A percentile compares a stretch with the other conserved stretches of the same genome.
Conservation (phyloP, 306 rosid genomes). For the Pachyrhizus erosus region DNA sequence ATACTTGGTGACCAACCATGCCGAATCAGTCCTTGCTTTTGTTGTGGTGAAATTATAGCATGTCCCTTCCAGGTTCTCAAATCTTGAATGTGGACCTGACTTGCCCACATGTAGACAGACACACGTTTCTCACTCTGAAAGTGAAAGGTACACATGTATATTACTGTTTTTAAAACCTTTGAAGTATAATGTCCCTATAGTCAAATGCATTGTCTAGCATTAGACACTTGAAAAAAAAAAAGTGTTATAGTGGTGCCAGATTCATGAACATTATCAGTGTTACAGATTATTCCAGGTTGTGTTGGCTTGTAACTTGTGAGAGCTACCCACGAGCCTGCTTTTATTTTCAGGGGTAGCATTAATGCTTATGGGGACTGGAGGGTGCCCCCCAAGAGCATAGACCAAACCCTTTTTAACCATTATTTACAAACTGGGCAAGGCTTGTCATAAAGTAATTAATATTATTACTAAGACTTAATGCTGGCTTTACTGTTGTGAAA, state of each 20-base stretch:
- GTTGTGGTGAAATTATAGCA: conserved; percentile 35
- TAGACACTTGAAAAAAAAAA: conserved; percentile 8
- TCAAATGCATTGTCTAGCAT: conserved; percentile 33
- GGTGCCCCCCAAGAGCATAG: conserved; percentile 31
- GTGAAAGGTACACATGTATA: conserved; percentile 30
- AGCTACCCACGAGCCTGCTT: conserved; percentile 7
- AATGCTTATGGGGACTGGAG: conserved; percentile 36
- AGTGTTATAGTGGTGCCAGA: conserved; percentile 31
- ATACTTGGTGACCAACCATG: conserved; percentile 33
- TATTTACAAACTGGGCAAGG: not conserved
- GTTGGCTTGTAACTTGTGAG: not conserved
- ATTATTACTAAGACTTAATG: not conserved
- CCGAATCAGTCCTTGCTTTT: conserved; percentile 16
- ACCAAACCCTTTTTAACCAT: not conserved
- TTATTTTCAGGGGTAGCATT: conserved; percentile 41
- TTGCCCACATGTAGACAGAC: not conserved
- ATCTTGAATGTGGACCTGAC: conserved; percentile 41
- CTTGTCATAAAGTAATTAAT: not conserved
- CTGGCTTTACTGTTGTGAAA: not conserved
- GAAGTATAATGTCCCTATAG: not conserved
- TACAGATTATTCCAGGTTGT: conserved; percentile 37
- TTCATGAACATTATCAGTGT: conserved; percentile 49
- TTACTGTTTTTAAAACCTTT: not conserved
- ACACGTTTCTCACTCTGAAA: conserved; percentile 13
- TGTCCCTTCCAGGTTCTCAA: conserved; percentile 31